Evolutionary conservation across 345 rosid genomes (phyloP).

Genomic region (Pistacia integerrima): DNA sequence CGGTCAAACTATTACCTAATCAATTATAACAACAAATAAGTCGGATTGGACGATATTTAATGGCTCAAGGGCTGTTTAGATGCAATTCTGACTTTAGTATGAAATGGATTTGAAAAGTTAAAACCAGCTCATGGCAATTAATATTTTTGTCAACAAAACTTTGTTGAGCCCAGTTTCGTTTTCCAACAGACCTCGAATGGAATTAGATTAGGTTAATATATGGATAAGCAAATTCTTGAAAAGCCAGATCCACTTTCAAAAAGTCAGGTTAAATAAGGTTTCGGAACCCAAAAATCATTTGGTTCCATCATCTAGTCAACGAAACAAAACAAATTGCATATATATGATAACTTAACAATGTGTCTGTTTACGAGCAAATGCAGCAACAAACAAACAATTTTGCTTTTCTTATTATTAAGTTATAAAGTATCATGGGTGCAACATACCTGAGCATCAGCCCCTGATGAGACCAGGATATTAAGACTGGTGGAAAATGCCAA

Average conservation of each 20-base stretch:
- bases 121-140: too few species aligned
- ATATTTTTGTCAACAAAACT: too few species aligned
- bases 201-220: background rate
- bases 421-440: background rate
- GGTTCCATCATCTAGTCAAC: too few species aligned
- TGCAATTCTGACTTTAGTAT: background rate
- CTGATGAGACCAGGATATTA: conserved; percentile 73
- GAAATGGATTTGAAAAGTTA: too few species aligned
- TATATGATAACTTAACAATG: background rate
- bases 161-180: background rate
- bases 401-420: too few species aligned
- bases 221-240: background rate
- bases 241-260: background rate
- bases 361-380: background rate
- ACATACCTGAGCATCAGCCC: conserved; percentile 88
- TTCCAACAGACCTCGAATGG: background rate
- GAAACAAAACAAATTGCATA: too few species aligned
- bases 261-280: background rate
- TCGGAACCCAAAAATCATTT: background rate
- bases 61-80: background rate
- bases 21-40: background rate
- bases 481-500: conserved; percentile 70
- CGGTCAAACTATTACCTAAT: background rate
- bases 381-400: background rate
- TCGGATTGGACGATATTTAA: background rate